These are phyloP conservation scores for Mitragyna speciosa DNA, from an alignment of 257 asterid genomes.

Conservation along the genomic window DNA sequence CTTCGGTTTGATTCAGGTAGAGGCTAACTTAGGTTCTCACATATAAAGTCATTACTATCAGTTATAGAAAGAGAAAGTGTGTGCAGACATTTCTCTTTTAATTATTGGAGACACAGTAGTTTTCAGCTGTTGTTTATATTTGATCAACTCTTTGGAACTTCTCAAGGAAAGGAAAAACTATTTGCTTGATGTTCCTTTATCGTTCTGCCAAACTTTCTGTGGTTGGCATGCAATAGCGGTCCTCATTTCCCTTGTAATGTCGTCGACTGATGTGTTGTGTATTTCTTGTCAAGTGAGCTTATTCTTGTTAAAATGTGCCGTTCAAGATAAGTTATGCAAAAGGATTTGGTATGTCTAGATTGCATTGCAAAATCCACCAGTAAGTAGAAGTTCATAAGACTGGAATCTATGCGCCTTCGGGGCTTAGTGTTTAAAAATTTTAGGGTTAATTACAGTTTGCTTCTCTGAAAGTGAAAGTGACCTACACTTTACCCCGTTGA, in stretches of 20 bases:
- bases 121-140: background rate
- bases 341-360: too few species aligned
- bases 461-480: too few species aligned
- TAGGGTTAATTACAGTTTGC: too few species aligned
- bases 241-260: background rate
- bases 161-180: background rate
- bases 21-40: slow-evolving; percentile 26
- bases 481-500: too few species aligned
- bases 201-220: background rate
- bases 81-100: background rate
- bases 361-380: too few species aligned
- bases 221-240: background rate
- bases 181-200: background rate
- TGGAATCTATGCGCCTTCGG: too few species aligned
- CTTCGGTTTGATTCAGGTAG: slow-evolving; percentile 25
- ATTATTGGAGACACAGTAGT: background rate
- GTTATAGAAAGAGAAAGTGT: slow-evolving; percentile 1
- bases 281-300: background rate
- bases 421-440: too few species aligned
- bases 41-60: background rate
- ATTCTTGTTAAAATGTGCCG: background rate
- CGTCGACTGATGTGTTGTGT: background rate
- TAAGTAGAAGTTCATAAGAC: too few species aligned
- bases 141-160: background rate
- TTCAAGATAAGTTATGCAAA: background rate